phyloP scores from a whole-genome alignment of 129 eudicot genomes.

The carrot (Daucus carota) region DNA sequence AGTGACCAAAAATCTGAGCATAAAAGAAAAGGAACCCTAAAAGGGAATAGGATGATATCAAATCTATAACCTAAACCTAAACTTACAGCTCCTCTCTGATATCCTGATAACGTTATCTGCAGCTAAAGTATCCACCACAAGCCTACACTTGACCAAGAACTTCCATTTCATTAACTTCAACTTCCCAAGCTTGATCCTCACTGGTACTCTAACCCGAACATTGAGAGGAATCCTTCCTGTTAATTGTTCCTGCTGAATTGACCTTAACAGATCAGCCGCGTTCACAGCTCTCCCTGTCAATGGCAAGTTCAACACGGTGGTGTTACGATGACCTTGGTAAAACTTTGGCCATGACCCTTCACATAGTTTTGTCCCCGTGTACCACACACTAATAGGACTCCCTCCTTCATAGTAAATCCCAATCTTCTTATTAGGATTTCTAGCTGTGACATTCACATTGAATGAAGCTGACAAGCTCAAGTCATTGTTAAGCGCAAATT shows the following conservation, averaged over 20 bases:
- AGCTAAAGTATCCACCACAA: slow-evolving; percentile 52
- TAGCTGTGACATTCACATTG: slow-evolving; percentile 65
- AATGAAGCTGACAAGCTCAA: slow-evolving; percentile 64
- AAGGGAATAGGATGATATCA: slow-evolving; percentile 1
- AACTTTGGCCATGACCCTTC: slow-evolving; percentile 81
- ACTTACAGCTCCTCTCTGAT: slow-evolving; percentile 49
- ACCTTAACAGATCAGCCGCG: slow-evolving; percentile 29
- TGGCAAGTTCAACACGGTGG: slow-evolving; percentile 41
- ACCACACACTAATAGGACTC: slow-evolving; percentile 48
- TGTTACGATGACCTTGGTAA: slow-evolving; percentile 86
- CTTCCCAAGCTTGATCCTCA: slow-evolving; percentile 60
- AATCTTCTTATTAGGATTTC: slow-evolving; percentile 76
- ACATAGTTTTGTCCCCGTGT: slow-evolving; percentile 41
- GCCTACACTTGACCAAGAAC: slow-evolving; percentile 58
- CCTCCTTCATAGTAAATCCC: slow-evolving; percentile 75
- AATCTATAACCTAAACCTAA: slow-evolving; percentile 48
- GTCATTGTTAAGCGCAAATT: slow-evolving; percentile 37
- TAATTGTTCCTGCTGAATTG: slow-evolving; percentile 41
- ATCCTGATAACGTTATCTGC: slow-evolving; percentile 47
- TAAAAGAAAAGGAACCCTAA: not conserved
- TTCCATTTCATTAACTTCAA: slow-evolving; percentile 66
- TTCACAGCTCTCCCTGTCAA: slow-evolving; percentile 43
- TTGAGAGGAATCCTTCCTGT: slow-evolving; percentile 54
- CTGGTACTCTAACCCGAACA: slow-evolving; percentile 62
- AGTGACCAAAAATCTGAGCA: not conserved